Evolutionary conservation across 2,329 filamentous ascomycete species (phyloP).

Genomic region (Neocatenulostroma microsporum): DNA sequence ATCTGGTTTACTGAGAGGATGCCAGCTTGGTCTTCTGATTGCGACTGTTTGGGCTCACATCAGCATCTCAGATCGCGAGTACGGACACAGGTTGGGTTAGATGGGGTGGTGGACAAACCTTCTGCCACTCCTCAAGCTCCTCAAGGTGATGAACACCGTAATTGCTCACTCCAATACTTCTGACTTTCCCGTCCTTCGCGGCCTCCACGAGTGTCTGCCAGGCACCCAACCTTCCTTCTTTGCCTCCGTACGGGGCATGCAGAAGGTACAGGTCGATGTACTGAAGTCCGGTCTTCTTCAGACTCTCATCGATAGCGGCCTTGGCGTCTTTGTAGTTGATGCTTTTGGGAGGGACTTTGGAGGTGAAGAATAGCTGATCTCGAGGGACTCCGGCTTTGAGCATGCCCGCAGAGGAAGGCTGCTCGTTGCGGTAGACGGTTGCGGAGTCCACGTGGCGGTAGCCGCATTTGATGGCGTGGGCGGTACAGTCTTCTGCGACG

Average conservation of each 20-base stretch:
- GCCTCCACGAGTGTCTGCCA: constrained; percentile 50
- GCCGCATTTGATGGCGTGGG: constrained; percentile 49
- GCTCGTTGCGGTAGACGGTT: constrained; percentile 51
- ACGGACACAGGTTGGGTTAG: no score
- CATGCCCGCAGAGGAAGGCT: constrained; percentile 47
- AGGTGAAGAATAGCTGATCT: constrained; percentile 54
- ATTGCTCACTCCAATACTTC: constrained; percentile 48
- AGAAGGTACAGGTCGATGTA: constrained; percentile 43
- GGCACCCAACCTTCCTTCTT: constrained; percentile 41
- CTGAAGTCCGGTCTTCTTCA: constrained; percentile 49
- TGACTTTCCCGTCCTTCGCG: constrained; percentile 44
- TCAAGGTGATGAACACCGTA: constrained; percentile 50
- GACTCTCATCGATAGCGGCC: constrained; percentile 54
- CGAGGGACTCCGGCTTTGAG: constrained; percentile 45
- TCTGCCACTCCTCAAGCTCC: constrained; percentile 47
- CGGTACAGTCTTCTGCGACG: constrained; percentile 50
- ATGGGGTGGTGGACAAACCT: constrained; percentile 47
- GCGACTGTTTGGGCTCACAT: constrained; percentile 13
- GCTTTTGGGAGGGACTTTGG: constrained; percentile 47
- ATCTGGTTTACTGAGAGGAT: constrained; percentile 77
- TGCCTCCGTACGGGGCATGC: constrained; percentile 48
- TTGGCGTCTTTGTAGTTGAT: constrained; percentile 59
- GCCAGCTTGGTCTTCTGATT: constrained; percentile 51
- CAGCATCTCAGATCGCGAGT: no score
- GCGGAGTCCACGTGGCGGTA: constrained; percentile 57